Evolutionary conservation across 495 filamentous ascomycete genomes (phyloP), one percentile per base, ranked within the genome.

Genomic region (Aspergillus funiculosus): DNA sequence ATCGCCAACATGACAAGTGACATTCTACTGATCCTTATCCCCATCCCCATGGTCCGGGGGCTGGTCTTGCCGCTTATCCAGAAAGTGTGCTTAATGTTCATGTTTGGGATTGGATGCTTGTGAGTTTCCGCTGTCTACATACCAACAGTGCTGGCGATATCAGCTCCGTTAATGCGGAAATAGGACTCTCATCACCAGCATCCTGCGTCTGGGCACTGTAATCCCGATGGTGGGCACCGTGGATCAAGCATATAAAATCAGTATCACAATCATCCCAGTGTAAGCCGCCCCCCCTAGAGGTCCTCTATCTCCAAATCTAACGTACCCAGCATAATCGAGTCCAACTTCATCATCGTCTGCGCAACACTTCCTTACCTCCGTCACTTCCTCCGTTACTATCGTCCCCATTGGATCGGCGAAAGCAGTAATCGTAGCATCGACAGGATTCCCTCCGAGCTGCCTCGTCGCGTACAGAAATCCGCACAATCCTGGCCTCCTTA

Each of bases 1-100:
- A 54, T 56, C 5, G 54, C 63, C 22, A 72, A 72, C 36, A 71
- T 63, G 25, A 27, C 53, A 2, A 68, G 56, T 10, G 67, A 72
- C 20, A n/a, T 72, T 8, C 49, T 61, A 6, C 37, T 71, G 11
- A 58, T 68, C 1, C n/a, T 62, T 3, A 45, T 69, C 2, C 66
- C 67, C 0, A 43, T 69, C 1, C 58, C 59, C 11, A 43, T 66
- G 1, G 51, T 71, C 4, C 31, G 38, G 25, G 28, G 43, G 0
- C 42, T 64, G 2, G 48, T 51, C 10, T 54, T 64, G 48, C 59
- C 52, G 0, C 7, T 17, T 5, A 38, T 54, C 5, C 53, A 61
- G 40, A 63, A 63, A 29, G 3, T 56, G 6, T 49, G 54, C 7
- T 26, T 61, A 7, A 19, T 57, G 3, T 17, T 50, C 13, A 57